Percentiles rank a stretch among this genome's conserved stretches.
Conservation (phyloP, 768 basidiomycete genomes). For the Russula compacta region DNA sequence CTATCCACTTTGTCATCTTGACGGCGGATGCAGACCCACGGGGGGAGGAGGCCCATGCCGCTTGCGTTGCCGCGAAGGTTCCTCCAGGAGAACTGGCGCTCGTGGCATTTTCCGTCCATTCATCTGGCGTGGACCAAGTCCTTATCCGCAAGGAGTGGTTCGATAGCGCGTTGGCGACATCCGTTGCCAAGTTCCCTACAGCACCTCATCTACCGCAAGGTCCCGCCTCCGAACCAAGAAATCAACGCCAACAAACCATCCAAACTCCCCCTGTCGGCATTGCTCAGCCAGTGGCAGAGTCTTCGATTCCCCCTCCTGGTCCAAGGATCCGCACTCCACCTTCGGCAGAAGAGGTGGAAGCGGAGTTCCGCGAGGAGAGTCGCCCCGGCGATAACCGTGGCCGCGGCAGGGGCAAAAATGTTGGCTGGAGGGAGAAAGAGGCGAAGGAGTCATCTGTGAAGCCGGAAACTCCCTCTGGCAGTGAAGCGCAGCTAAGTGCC, state of each 20-base stretch:
- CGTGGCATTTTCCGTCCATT: constrained; percentile 84
- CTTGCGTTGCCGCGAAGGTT: constrained; percentile 75
- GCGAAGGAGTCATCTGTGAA: constrained; percentile 37
- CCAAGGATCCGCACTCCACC: constrained; percentile 54
- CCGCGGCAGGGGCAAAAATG: constrained; percentile 50
- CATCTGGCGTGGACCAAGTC: constrained; percentile 82
- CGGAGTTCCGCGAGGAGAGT: constrained; percentile 53
- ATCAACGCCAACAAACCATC: constrained; percentile 18
- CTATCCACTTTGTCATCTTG: constrained; percentile 83
- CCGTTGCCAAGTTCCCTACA: constrained; percentile 55
- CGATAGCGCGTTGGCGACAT: constrained; percentile 50
- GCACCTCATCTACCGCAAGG: constrained; percentile 24
- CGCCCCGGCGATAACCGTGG: constrained; percentile 42
- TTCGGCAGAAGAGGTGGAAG: constrained; percentile 60
- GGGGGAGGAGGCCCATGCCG: constrained; percentile 76
- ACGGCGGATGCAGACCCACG: constrained; percentile 77
- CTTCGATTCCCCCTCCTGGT: constrained; percentile 22
- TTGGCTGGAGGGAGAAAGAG: constrained; percentile 52
- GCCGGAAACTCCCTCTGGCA: constrained; percentile 25
- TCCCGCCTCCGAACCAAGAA: constrained; percentile 22
- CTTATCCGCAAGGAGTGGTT: constrained; percentile 82
- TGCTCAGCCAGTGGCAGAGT: constrained; percentile 16
- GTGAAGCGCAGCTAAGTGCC: constrained; percentile 48
- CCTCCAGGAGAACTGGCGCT: constrained; percentile 68
- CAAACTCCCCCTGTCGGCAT: constrained; percentile 15